phyloP scores from a whole-genome alignment of 495 filamentous ascomycete genomes.

The Pseudomonodictys pantanalensis region DNA sequence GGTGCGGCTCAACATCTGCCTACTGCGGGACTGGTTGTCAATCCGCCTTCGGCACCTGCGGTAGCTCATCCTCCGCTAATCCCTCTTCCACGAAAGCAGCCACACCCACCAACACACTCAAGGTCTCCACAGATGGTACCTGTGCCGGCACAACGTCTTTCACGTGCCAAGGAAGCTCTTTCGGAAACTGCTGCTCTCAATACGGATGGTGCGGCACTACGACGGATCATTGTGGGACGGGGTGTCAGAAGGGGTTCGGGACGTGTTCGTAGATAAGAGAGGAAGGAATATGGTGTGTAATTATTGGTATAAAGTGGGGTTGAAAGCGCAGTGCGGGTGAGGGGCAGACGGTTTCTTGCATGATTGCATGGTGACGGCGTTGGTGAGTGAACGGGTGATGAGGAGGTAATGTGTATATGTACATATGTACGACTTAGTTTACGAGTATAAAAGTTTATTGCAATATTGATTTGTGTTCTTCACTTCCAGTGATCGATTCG shows the following conservation, averaged over 20 bases:
- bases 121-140: conserved; percentile 17
- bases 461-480: too few species aligned
- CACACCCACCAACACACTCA: background rate
- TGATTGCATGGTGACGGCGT: too few species aligned
- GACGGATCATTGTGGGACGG: conserved; percentile 5
- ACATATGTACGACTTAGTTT: too few species aligned
- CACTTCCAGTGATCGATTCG: too few species aligned
- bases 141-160: background rate
- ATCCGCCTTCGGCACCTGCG: conserved; percentile 23
- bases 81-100: background rate
- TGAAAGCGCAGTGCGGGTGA: too few species aligned
- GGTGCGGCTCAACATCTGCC: conserved; percentile 29
- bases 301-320: too few species aligned
- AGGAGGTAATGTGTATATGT: too few species aligned
- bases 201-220: conserved; percentile 15
- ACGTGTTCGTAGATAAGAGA: conserved; percentile 16
- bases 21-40: conserved; percentile 34
- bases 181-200: conserved; percentile 15
- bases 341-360: too few species aligned
- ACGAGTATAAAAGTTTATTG: too few species aligned
- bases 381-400: too few species aligned
- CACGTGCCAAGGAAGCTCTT: conserved; percentile 15
- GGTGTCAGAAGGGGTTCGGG: conserved; percentile 1
- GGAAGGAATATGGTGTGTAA: too few species aligned
- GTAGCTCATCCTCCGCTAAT: background rate